phyloP scores from a whole-genome alignment of 2,329 filamentous ascomycete species.

The Colletotrichum gigasporum region DNA sequence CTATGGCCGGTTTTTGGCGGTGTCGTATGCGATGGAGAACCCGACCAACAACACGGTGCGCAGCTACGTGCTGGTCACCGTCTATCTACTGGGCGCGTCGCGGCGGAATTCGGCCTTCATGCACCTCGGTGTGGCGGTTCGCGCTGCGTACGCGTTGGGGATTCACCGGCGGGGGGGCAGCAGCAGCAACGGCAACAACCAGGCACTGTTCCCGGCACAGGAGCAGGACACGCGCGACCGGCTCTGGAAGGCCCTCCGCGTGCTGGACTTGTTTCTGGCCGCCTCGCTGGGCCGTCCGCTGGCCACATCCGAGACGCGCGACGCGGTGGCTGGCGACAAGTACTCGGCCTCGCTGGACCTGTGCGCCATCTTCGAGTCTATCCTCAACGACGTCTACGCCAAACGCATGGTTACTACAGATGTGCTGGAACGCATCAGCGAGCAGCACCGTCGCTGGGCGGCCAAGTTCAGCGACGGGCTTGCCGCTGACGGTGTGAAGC shows the following conservation, averaged over 20 bases:
- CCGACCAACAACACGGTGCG: constrained; percentile 45
- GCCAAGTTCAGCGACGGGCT: constrained; percentile 32
- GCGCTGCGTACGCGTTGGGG: constrained; percentile 47
- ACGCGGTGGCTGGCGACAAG: constrained; percentile 32
- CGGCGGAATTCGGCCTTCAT: constrained; percentile 48
- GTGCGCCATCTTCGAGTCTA: constrained; percentile 47
- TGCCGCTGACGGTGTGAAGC: constrained; percentile 31
- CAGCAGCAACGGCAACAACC: too few relatives aligned
- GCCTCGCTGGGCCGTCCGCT: constrained; percentile 44
- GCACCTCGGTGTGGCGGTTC: constrained; percentile 47
- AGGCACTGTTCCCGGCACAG: constrained; percentile 36
- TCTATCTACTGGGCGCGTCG: constrained; percentile 46
- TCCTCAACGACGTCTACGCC: constrained; percentile 46
- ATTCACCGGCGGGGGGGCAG: constrained; percentile 41
- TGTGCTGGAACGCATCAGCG: constrained; percentile 37
- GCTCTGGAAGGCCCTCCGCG: constrained; percentile 44
- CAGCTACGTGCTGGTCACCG: constrained; percentile 45
- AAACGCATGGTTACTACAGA: constrained; percentile 41
- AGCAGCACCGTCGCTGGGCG: constrained; percentile 40
- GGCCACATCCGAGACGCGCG: constrained; percentile 41
- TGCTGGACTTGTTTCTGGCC: constrained; percentile 45
- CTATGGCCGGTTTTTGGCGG: constrained; percentile 44
- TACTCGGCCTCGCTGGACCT: constrained; percentile 43
- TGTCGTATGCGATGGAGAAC: constrained; percentile 45
- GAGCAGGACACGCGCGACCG: constrained; percentile 41